Evolutionary conservation across 2,329 filamentous ascomycete species (phyloP).

Genomic region (Pseudogymnoascus sp.): DNA sequence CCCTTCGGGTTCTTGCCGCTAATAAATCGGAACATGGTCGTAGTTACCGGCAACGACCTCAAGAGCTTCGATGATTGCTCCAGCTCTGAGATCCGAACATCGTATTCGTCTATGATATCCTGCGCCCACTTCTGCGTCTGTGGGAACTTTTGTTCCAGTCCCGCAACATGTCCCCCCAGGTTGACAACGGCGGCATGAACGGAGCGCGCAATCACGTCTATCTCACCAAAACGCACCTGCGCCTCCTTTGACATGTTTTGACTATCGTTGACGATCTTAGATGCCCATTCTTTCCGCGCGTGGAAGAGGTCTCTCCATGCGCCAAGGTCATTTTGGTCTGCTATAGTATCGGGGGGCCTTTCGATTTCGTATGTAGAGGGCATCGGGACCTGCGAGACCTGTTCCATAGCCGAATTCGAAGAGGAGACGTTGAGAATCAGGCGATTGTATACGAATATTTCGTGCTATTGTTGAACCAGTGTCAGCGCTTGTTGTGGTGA

Average conservation of each 20-base stretch:
- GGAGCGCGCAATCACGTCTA: conserved; percentile 68
- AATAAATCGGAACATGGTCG: conserved; percentile 59
- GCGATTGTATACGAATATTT: conserved; percentile 89
- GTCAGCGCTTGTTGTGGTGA: conserved; percentile 5
- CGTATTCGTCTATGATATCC: conserved; percentile 59
- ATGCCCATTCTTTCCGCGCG: conserved; percentile 71
- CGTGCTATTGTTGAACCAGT: conserved; percentile 45
- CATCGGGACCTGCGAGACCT: conserved; percentile 40
- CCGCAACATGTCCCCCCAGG: conserved; percentile 64
- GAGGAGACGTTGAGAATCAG: conserved; percentile 50
- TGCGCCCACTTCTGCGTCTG: conserved; percentile 63
- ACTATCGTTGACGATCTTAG: conserved; percentile 61
- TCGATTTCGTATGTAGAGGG: conserved; percentile 50
- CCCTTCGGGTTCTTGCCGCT: conserved; percentile 40
- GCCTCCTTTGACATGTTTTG: conserved; percentile 52
- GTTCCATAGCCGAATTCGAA: conserved; percentile 34
- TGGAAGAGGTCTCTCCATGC: conserved; percentile 88
- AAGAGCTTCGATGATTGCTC: conserved; percentile 60
- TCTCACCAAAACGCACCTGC: conserved; percentile 60
- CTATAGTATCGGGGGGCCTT: conserved; percentile 71
- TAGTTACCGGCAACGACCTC: conserved; percentile 53
- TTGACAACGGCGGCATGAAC: conserved; percentile 82
- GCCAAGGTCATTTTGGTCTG: conserved; percentile 68
- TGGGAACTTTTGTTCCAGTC: conserved; percentile 62
- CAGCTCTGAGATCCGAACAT: conserved; percentile 54